Evolutionary conservation across 2,329 filamentous ascomycete genomes (phyloP).

Genomic region (Knufia fluminis): DNA sequence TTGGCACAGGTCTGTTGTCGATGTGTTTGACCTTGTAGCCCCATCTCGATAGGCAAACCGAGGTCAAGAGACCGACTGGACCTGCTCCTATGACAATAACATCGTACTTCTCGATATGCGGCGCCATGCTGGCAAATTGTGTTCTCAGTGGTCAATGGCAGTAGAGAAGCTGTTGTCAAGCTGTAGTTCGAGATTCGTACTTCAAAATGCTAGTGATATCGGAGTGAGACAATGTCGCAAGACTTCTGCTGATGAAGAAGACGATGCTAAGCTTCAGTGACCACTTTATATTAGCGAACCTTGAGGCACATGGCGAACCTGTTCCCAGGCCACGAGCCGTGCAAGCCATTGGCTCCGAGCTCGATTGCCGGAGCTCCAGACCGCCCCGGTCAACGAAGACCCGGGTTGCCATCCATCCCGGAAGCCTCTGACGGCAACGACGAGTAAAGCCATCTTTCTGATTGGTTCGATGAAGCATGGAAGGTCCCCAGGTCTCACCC

Average conservation of each 20-base stretch:
- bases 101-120: conserved; percentile 33
- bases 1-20: conserved; percentile 80
- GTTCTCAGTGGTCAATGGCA: too few species aligned
- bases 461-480: neutral
- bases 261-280: too few species aligned
- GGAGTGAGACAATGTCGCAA: neutral
- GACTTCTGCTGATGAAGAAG: too few species aligned
- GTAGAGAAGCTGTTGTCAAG: too few species aligned
- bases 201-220: neutral
- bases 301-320: too few species aligned
- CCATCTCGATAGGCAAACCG: conserved; percentile 81
- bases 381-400: neutral
- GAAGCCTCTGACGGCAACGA: neutral
- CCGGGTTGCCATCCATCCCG: neutral
- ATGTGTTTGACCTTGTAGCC: conserved; percentile 94
- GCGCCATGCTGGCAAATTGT: conserved; percentile 3
- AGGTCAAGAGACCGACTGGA: conserved; percentile 78
- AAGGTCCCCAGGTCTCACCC: neutral
- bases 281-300: too few species aligned
- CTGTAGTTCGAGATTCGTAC: too few species aligned
- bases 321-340: neutral
- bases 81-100: conserved; percentile 81
- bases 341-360: neutral
- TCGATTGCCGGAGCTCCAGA: neutral
- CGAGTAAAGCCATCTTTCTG: neutral